Evolutionary conservation across 140 eudicot species (phyloP), one percentile per base, ranked within the genome.

Genomic region (Anethum foeniculum): DNA sequence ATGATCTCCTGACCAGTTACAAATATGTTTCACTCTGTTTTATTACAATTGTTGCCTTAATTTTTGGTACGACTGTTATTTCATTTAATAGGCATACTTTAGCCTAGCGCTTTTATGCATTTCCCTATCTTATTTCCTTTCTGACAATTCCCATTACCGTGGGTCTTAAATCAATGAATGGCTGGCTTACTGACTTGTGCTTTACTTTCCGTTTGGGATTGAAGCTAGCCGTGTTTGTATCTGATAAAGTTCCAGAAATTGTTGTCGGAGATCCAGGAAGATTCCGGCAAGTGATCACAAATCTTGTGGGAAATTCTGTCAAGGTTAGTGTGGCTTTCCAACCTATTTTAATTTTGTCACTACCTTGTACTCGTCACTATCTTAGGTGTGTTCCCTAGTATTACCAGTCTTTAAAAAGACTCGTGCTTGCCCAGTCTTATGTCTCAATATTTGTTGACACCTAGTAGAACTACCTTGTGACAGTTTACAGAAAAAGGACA

Each of bases 401-500:
- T 71, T 71, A 67, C 25, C 44, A 30, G n/a, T 32, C 23, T 18
- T 5, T 30, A 12, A 30, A 14, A 36, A 21, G 4, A 13, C 48
- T 19, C n/a, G 52, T 39, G 48, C 36, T n/a, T 73, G 14, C 49
- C 49, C 49, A 73, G 11, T n/a, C 27, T 43, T 16, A 25, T 74
- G 51, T 74, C 56, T 43, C 25, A 23, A 74, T 44, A 44, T 41
- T 74, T 18, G 1, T 30, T 62, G 69, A 62, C 34, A 2, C 11
- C 74, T 62, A 36, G 34, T 56, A 71, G 43, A 52, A 81, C 62
- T 75, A 25, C 23, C 46, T 47, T 80, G 62, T 81, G 56, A 58
- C 93, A 93, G 98, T 93, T 93, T 72, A 93, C 98, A 2, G 94
- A 89, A 74, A 83, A 82, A 85, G 98, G 98, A 36, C 98, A 93